Base-by-base conservation (phyloP, 768 basidiomycete species). In the Serendipita vermifera region DNA sequence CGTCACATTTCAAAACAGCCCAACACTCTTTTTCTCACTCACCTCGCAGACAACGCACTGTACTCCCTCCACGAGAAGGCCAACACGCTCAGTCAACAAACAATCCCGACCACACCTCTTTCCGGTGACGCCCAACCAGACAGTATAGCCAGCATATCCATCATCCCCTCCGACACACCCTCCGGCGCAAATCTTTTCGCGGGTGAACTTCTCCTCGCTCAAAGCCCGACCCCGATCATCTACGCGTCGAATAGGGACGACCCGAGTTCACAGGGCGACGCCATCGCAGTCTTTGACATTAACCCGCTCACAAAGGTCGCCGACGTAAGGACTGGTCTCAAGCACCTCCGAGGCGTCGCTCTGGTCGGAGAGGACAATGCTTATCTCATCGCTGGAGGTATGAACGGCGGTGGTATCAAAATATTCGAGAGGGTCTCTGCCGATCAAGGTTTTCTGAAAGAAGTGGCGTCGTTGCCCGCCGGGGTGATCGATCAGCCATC, bases 171-270 rank as follows among this genome's bases (percentile, higher is more conserved):
- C 17, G 46, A 57, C 43, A 51, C 46, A 22, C 46, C 46, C 31
- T 20, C 46, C 15, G 17, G 20, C 6, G 11, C 46, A 20, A 51
- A 20, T 15, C 57, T 38, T n/a, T 71, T 77, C 51, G 83, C 81
- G 3, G 81, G 83, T 0, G 87, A 87, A 62, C 75, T 87, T 58
- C 71, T 85, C 56, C 20, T 51, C 20, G 46, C 46, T 20, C 29
- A 20, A 9, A 51, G 22, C 20, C 46, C 46, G 9, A 70, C 68
- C 0, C 73, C 78, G 1, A 82, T 83, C 65, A 69, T 88, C 14
- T 89, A 87, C 64, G 69, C 78, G 7, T 83, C 86, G 2, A 90
- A 88, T 66, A 75, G 87, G 31, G 82, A 87, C 61, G 80, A 86
- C 62, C 81, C 81, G 4, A 75, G 78, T 22, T 71, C 78, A 0